phyloP scores from a whole-genome alignment of 306 rosid genomes.

The Cicer arietinum region DNA sequence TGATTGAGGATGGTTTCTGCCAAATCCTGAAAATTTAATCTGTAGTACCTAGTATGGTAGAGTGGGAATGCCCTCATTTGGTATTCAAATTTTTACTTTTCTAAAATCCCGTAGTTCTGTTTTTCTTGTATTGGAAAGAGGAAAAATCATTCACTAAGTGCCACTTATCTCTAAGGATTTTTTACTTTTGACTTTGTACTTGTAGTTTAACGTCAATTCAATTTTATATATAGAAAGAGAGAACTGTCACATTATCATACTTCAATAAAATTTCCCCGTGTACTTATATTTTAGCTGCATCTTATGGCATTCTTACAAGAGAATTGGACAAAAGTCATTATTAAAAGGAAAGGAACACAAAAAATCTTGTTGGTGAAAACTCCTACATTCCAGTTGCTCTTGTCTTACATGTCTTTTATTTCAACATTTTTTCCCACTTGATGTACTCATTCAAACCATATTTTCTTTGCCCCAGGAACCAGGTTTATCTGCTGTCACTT shows the following conservation, averaged over 20 bases:
- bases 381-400: conserved; percentile 32
- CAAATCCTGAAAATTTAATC: conserved; percentile 20
- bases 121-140: conserved; percentile 21
- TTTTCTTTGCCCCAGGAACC: conserved; percentile 56
- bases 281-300: conserved; percentile 8
- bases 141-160: conserved; percentile 1
- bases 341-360: conserved; percentile 37
- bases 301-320: conserved; percentile 19
- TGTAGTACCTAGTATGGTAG: conserved; percentile 31
- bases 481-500: conserved; percentile 63
- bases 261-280: background rate
- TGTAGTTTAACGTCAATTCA: conserved; percentile 1
- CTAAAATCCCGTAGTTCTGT: conserved; percentile 18
- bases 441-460: conserved; percentile 42
- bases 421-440: conserved; percentile 5
- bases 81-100: conserved; percentile 22
- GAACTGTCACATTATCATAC: conserved; percentile 9
- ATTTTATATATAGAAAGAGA: conserved; percentile 24
- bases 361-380: conserved; percentile 26
- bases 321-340: background rate
- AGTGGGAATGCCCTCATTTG: conserved; percentile 11
- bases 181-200: conserved; percentile 16
- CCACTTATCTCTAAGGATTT: conserved; percentile 12
- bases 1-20: conserved; percentile 14
- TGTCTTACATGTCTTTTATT: conserved; percentile 12